Percentiles rank a stretch among this genome's conserved stretches.
Conservation (phyloP, 371 early-diverging fungal genomes). For the Rhizopus delemar region DNA sequence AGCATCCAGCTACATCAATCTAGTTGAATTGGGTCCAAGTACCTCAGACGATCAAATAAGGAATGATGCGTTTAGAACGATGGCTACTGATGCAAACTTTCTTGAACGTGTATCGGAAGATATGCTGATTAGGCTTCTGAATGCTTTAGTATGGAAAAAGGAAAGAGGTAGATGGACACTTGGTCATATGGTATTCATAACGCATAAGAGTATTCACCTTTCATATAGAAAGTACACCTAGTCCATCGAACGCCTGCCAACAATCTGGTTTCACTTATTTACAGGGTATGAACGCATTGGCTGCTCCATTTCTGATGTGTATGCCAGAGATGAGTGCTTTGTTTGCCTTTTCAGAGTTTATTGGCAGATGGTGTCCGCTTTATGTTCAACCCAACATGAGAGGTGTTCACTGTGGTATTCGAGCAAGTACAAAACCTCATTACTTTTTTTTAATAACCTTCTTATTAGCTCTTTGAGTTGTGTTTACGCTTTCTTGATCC, state of each 20-base stretch:
- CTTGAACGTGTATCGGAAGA: conserved; percentile 72
- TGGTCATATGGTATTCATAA: neutral
- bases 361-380: conserved; percentile 84
- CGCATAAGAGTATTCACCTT: neutral
- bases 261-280: conserved; percentile 72
- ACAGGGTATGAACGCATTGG: conserved; percentile 94
- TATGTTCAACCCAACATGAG: conserved; percentile 89
- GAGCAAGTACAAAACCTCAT: conserved; percentile 48
- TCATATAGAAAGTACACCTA: conserved; percentile 4
- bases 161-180: conserved; percentile 34
- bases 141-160: conserved; percentile 81
- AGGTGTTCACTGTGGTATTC: conserved; percentile 90
- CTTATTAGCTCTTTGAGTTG: conserved; percentile 73
- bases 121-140: conserved; percentile 79
- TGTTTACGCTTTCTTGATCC: conserved; percentile 79
- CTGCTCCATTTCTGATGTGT: conserved; percentile 89
- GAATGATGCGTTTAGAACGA: conserved; percentile 87
- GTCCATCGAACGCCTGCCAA: neutral
- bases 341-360: conserved; percentile 80
- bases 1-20: conserved; percentile 72
- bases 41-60: conserved; percentile 78
- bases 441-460: conserved; percentile 1
- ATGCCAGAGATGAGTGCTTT: conserved; percentile 94
- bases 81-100: conserved; percentile 82
- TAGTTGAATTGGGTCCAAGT: conserved; percentile 74